phyloP scores from a whole-genome alignment of 2,329 filamentous ascomycete genomes.

The Nothomitra cinnamomea region DNA sequence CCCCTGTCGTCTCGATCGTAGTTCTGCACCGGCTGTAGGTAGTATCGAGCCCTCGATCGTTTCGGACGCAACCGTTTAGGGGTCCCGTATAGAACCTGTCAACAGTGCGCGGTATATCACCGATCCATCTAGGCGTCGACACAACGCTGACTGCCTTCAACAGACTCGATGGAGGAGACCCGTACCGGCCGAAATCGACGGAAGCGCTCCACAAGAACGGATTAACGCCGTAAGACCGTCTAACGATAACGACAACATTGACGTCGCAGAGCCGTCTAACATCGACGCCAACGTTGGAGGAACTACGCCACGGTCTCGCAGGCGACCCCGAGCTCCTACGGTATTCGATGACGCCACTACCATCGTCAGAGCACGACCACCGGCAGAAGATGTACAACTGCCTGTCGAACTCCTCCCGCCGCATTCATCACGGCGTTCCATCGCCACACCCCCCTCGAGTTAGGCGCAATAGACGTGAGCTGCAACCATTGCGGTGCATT shows the following conservation, averaged over 20 bases:
- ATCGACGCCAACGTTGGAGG: too few species aligned
- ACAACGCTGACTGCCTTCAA: neutral
- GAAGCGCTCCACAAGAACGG: neutral
- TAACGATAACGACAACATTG: neutral
- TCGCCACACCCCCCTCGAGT: neutral
- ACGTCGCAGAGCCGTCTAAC: neutral
- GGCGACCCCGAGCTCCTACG: too few species aligned
- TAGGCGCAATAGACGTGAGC: neutral
- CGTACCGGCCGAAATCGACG: neutral
- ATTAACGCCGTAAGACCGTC: too few species aligned
- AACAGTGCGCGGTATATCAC: neutral
- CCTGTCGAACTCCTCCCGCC: neutral
- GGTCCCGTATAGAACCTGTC: neutral
- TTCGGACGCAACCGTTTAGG: neutral
- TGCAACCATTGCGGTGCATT: neutral
- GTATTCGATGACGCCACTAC: too few species aligned
- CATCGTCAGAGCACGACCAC: too few species aligned
- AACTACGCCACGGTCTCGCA: too few species aligned
- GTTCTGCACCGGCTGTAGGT: neutral
- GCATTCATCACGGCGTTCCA: neutral
- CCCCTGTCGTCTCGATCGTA: neutral
- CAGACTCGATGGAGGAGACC: neutral
- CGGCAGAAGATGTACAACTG: neutral
- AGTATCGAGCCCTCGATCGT: neutral
- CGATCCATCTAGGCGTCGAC: neutral